Base-by-base conservation (phyloP, 2,329 filamentous ascomycete species). In the Venturia carpophila region DNA sequence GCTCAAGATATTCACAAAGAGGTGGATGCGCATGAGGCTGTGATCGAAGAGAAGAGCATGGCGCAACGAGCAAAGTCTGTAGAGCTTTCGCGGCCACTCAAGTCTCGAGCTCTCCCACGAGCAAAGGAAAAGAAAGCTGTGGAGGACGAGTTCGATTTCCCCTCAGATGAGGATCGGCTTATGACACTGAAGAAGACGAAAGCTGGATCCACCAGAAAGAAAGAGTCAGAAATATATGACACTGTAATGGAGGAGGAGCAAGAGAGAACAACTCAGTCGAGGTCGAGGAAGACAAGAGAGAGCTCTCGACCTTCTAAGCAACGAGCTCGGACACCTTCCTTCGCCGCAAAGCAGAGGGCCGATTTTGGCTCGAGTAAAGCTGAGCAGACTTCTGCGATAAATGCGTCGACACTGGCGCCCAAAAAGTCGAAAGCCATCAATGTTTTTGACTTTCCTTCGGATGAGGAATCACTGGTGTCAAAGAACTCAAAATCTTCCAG, bases 81-180 rank as follows among this genome's bases (percentile, higher is more conserved):
- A 15, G 49, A 56, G 49, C 49, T 24, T 17, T 37, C 49, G 17
- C 49, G 24, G 13, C 49, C 24, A 7, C 11, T n/a, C 24, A 56
- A 34, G 27, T 19, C 49, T 58, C 52, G 30, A 37, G 27, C 52
- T 34, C 30, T 24, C 37, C 17, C 9, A 21, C 6, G 4, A 11
- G 52, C 52, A 21, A 58, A 58, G 30, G 37, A 37, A 13, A 34
- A 37, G 15, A 11, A 27, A 24, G n/a, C 49, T 37, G 19, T n/a
- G 27, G 2, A 37, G 19, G 52, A 58, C 30, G 30, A n/a, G 2
- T 58, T 58, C 21, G 52, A 58, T 37, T 58, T 58, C 37, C 52
- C 52, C n/a, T 34, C 52, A n/a, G 52, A 58, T 37, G 52, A 58
- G 27, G 52, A 58, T 17, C 52, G 19, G 17, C 52, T 37, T 34